Evolutionary conservation across 768 basidiomycete species (phyloP).

Genomic region (Lentinula sp.): DNA sequence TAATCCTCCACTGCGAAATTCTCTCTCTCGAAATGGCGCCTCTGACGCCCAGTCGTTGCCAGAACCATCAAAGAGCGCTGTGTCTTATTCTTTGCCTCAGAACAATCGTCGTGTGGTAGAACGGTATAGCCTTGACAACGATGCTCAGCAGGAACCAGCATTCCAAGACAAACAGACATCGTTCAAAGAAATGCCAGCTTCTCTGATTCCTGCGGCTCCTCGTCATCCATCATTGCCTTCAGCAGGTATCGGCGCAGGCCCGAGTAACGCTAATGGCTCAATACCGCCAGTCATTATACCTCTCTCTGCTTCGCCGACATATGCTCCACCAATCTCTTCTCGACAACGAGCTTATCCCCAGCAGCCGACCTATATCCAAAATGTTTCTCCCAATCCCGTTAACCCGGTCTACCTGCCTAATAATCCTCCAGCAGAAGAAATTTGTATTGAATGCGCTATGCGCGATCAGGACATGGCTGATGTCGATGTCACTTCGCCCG

Average conservation of each 20-base stretch:
- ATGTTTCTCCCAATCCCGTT: conserved; percentile 44
- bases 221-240: conserved; percentile 38
- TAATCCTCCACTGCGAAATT: background rate
- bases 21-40: conserved; percentile 6
- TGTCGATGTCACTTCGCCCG: conserved; percentile 80
- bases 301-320: conserved; percentile 48
- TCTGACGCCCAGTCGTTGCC: conserved; percentile 28
- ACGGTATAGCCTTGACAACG: conserved; percentile 47
- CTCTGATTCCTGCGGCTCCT: conserved; percentile 33
- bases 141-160: conserved; percentile 18
- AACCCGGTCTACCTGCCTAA: conserved; percentile 57
- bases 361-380: conserved; percentile 70
- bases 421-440: conserved; percentile 63
- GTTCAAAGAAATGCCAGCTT: conserved; percentile 14
- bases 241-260: conserved; percentile 24
- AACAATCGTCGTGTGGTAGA: conserved; percentile 42
- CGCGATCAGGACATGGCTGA: conserved; percentile 98
- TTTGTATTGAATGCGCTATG: conserved; percentile 98
- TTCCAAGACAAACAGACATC: conserved; percentile 18
- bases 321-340: conserved; percentile 60
- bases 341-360: conserved; percentile 64
- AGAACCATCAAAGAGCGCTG: conserved; percentile 29
- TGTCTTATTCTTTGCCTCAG: conserved; percentile 41
- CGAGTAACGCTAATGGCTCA: conserved; percentile 22
- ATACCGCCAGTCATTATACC: conserved; percentile 45